Evolutionary conservation across 352 stramenopile genomes (phyloP), one percentile per base, ranked within the genome.

Genomic region (Pythium vanterpoolii): DNA sequence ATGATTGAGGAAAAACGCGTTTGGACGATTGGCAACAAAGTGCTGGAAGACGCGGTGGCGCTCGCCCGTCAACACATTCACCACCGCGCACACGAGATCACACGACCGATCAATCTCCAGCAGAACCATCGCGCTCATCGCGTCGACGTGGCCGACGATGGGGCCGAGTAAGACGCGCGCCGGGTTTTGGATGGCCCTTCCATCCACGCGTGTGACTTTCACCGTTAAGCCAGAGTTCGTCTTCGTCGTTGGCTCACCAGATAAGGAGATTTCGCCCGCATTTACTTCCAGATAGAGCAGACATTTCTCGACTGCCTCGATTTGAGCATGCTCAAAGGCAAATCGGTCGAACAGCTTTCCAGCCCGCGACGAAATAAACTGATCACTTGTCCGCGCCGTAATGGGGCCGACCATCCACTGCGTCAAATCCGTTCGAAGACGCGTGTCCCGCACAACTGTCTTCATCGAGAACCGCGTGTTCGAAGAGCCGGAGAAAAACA

Each of bases 141-240:
- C 72, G 26, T 89, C 76, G 1, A 93, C 85, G 66, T 78, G 83
- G 6, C 85, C 83, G 5, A 94, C 60, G n/a, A 94, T 69, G 0
- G 83, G 85, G 8, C 85, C 85, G 5, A 89, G 11, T 11, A 90
- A 53, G 4, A 90, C 77, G 19, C 64, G 53, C 1, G 74, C 62
- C 8, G 27, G 46, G 23, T 54, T 26, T 38, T 64, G 63, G 0
- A 60, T 48, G 27, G 31, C 34, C 33, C 19, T 33, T 36, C 38
- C 36, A 34, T 60, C 26, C 62, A 58, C 19, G 59, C 60, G 60
- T 47, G 64, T 64, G 5, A 62, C 60, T 3, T 58, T 63, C 7
- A 63, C 56, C n/a, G n/a, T n/a, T n/a, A n/a, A n/a, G 4, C 69
- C 48, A 19, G 67, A 58, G 6, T 18, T 54, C 23, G 54, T 49